Conservation (phyloP, 306 rosid genomes). For the Hylodesmum podocarpum region DNA sequence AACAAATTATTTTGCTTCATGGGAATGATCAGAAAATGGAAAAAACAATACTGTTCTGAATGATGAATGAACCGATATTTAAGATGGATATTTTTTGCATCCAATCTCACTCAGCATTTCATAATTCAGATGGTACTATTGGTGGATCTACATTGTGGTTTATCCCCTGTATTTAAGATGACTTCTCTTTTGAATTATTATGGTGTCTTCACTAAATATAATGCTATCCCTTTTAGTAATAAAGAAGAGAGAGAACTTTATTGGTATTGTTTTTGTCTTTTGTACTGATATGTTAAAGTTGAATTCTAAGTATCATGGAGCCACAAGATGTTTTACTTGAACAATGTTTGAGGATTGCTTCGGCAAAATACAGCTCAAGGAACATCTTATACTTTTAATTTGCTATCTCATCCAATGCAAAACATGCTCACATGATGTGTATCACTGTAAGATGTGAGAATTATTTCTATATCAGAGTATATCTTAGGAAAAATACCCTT, state of each 20-base stretch:
- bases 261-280: neutral
- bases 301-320: neutral
- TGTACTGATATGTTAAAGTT: neutral
- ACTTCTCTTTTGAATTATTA: neutral
- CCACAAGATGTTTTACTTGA: neutral
- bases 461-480: neutral
- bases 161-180: neutral
- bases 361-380: neutral
- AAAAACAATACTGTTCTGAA: neutral
- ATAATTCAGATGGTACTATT: neutral
- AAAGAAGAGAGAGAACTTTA: neutral
- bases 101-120: neutral
- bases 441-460: neutral
- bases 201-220: neutral
- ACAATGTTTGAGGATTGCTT: neutral
- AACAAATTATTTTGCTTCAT: neutral
- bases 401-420: neutral
- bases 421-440: neutral
- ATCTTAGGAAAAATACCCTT: neutral
- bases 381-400: neutral
- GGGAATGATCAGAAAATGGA: neutral
- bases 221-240: neutral
- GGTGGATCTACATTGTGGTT: neutral
- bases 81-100: slow-evolving; percentile 1
- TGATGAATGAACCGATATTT: neutral